Evolutionary conservation across 2,329 filamentous ascomycete species (phyloP), one percentile per base, ranked within the genome.

Genomic region (Pseudopyrenochaeta lycopersici): DNA sequence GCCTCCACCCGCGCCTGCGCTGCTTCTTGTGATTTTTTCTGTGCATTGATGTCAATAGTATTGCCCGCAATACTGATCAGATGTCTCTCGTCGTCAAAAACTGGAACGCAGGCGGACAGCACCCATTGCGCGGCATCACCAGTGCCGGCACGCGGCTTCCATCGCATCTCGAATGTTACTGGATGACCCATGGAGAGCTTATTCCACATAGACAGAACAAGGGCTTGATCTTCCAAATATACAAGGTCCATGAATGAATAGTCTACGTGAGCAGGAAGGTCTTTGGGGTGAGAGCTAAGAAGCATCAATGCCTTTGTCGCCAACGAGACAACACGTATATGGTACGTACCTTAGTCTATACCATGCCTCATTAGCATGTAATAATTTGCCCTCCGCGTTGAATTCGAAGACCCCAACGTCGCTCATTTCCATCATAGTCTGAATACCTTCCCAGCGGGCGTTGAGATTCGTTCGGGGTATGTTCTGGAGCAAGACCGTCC

Each of bases 361-460:
- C 68, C 65, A 72, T 11, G 68, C 66, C 12, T 72, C 59, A 23
- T 72, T 73, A 15, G 67, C 71, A 40, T 71, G 64, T 4, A 70
- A 49, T 2, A 73, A 35, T 17, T 58, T 63, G 9, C 70, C 71
- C 27, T 55, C 45, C 17, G 60, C 46, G 10, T 64, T 58, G 33
- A 68, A 72, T 38, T 73, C 71, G 21, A 73, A 73, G 1, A 71
- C 66, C 6, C 71, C 70, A n/a, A 73, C 68, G 46, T 73, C 71
- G 29, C 58, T 69, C 71, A 72, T 72, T 29, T 72, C 70, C 68
- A 73, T 71, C 68, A 72, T 73, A 0, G 59, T 66, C 32, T 69
- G 65, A 11, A 73, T 46, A 6, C 62, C 62, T 41, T 69, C 64
- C 67, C 64, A 70, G 12, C 63, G 59, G 2, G 64, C 66, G 15